Conservation (phyloP, 495 filamentous ascomycete species). For the Hypoxylon cercidicola region DNA sequence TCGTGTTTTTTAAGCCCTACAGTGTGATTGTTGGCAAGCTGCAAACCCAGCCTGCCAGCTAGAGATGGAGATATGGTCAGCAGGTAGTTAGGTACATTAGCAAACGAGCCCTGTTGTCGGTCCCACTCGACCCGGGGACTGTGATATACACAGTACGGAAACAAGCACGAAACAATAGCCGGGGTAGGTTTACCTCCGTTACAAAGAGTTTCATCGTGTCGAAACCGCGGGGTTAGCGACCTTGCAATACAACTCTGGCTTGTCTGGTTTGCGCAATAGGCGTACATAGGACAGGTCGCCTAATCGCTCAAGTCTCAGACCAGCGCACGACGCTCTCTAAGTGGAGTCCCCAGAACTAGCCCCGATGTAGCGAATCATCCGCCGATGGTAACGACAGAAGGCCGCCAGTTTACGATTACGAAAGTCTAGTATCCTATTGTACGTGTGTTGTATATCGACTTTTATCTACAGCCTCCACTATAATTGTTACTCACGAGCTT, state of each 20-base stretch:
- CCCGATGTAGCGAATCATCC: constrained; percentile 38
- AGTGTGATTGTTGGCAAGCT: constrained; percentile 3
- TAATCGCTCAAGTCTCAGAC: constrained; percentile 11
- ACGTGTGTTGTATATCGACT: neutral
- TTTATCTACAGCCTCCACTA: too few relatives aligned
- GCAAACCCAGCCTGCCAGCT: neutral
- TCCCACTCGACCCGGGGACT: constrained; percentile 20
- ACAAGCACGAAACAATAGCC: constrained; percentile 21
- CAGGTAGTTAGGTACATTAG: neutral
- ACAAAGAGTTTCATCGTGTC: constrained; percentile 35
- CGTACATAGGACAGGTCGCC: constrained; percentile 4
- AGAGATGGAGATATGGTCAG: too few relatives aligned
- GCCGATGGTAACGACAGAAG: constrained; percentile 22
- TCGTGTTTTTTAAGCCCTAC: neutral
- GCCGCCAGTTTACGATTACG: constrained; percentile 1
- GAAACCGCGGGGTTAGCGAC: constrained; percentile 26
- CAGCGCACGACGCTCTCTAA: constrained; percentile 5
- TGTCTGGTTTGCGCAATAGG: neutral
- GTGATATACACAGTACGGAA: constrained; percentile 10
- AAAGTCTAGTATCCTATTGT: neutral
- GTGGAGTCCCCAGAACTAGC: constrained; percentile 29
- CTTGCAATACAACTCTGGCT: constrained; percentile 27
- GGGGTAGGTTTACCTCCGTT: constrained; percentile 17
- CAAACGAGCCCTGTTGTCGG: constrained; percentile 25
- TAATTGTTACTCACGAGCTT: constrained; percentile 10